These are phyloP conservation scores for Aspergillus novofumigatus DNA, from an alignment of 2,329 filamentous ascomycete species.

Conservation along the genomic window DNA sequence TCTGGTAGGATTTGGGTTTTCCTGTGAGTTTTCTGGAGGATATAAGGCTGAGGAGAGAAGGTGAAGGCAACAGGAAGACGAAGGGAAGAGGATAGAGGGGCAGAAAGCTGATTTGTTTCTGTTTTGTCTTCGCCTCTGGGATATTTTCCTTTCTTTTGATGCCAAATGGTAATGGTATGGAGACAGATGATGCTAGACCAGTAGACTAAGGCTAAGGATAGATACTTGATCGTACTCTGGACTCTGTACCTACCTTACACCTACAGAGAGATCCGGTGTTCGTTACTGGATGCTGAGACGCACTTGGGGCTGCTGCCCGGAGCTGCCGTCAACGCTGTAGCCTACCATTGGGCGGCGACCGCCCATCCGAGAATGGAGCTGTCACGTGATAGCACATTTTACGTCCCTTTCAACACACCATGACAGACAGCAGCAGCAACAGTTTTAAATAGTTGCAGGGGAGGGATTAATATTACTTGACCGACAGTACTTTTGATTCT, in stretches of 20 bases:
- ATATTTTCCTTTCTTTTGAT: conserved; percentile 1
- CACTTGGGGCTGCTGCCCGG: not conserved
- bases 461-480: not conserved
- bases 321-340: too few species aligned
- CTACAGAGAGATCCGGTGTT: not conserved
- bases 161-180: not conserved
- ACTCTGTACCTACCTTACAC: not conserved
- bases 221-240: not conserved
- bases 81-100: conserved; percentile 12
- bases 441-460: not conserved
- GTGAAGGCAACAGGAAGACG: conserved; percentile 11
- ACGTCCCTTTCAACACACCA: not conserved
- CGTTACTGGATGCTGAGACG: not conserved
- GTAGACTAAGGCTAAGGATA: not conserved
- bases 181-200: not conserved
- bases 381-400: not conserved
- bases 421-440: not conserved
- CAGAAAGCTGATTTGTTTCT: conserved; percentile 3
- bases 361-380: too few species aligned
- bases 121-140: not conserved
- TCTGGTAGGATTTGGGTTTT: conserved; percentile 1
- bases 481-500: not conserved
- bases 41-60: conserved; percentile 7
- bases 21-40: not conserved
- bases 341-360: too few species aligned